phyloP scores from a whole-genome alignment of 176 grass and related monocot species.

The Eragrostis curvula region DNA sequence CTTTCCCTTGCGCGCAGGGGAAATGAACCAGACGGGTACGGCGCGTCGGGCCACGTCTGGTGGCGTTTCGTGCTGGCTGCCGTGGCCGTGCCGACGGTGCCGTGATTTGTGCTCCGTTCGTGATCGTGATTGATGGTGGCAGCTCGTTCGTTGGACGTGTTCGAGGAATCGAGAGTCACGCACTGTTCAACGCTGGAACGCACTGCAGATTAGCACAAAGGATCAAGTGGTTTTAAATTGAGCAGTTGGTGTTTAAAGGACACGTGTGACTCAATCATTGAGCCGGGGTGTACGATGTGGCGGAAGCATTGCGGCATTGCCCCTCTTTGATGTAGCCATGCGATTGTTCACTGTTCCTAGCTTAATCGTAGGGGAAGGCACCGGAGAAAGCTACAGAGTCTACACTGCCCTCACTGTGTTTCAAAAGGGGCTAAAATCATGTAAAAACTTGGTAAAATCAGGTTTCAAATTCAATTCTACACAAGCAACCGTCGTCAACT shows the following conservation, averaged over 20 bases:
- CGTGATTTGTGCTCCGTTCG: neutral
- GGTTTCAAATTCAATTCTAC: neutral
- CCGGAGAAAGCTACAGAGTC: no score
- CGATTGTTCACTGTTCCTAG: neutral
- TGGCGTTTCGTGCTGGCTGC: neutral
- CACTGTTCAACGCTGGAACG: neutral
- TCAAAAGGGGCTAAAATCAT: neutral
- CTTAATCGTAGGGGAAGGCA: no score
- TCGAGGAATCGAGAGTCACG: no score
- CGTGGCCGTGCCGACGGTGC: neutral
- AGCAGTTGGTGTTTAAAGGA: neutral
- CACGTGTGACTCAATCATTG: neutral
- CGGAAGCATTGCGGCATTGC: neutral
- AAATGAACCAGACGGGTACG: neutral
- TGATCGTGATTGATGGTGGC: slow-evolving; percentile 14
- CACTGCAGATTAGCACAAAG: neutral
- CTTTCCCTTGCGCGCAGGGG: neutral
- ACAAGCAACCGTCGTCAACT: no score
- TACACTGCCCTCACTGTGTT: no score
- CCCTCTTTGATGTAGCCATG: neutral
- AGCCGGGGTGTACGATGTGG: neutral
- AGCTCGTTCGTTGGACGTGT: neutral
- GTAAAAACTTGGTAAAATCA: no score
- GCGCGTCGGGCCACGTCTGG: neutral
- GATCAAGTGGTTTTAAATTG: neutral